Base-by-base conservation (phyloP, 352 stramenopile genomes). In the Globisporangium spiculum region DNA sequence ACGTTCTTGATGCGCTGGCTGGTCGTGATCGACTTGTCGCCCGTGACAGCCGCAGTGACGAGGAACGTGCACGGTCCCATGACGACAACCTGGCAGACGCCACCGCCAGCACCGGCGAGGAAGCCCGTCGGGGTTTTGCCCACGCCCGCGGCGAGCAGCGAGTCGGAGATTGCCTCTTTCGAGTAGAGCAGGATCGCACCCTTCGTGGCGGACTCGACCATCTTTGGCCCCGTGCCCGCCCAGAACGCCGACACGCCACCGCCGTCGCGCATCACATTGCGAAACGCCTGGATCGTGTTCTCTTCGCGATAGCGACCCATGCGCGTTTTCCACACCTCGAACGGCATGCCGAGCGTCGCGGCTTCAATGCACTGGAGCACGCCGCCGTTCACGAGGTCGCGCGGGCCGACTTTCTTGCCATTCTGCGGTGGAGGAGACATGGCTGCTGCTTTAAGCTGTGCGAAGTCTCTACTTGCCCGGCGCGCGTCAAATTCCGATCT, bases 321-420 rank as follows among this genome's bases (percentile, higher is more conserved):
- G 75, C 90, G 89, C 63, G 91, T 97, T 76, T 97, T 97, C 91
- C 91, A 97, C 48, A 97, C 91, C 78, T 97, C 91, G 69, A 97
- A 97, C 48, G 91, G 91, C 89, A 97, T 96, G 68, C 91, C 91
- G 32, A 97, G 79, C 63, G 89, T 96, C 24, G 86, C 89, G 36
- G 91, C 91, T 72, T 97, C 91, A 9, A 96, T 71, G 76, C 91
- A 97, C 63, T 97, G 89, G 54, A 97, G 78, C 60, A 96, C 62
- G 22, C 90, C 84, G 63, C 86, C 85, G 65, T 94, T 93, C 61
- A 94, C 53, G 52, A 95, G 77, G 75, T 96, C 88, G 66, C 86
- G 86, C 10, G 76, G 30, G 22, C 86, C 84, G 48, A 94, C 88
- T 65, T 96, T 94, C 80, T 96, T 96, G 65, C 85, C 84, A 52